phyloP scores from a whole-genome alignment of 805 yeast genomes.

The Barnettozyma californica region DNA sequence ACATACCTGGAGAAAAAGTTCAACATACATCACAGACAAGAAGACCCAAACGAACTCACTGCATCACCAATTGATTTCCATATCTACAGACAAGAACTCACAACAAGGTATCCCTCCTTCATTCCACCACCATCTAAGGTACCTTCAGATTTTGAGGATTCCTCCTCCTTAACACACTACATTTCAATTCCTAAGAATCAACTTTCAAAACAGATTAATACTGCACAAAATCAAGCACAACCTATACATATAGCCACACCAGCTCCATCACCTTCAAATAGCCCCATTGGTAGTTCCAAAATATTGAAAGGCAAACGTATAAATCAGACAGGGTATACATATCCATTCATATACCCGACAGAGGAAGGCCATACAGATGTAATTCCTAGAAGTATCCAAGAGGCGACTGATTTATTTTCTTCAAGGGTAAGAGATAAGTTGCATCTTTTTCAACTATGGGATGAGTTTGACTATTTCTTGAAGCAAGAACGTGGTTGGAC shows the following conservation, averaged over 20 bases:
- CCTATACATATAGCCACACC: slow-evolving; percentile 79
- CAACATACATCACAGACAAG: slow-evolving; percentile 23
- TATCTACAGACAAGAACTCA: slow-evolving; percentile 69
- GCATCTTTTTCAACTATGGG: slow-evolving; percentile 65
- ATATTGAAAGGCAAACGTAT: slow-evolving; percentile 39
- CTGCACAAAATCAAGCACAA: slow-evolving; percentile 43
- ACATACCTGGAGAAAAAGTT: slow-evolving; percentile 39
- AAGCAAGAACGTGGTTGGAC: slow-evolving; percentile 65
- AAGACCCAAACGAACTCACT: slow-evolving; percentile 31
- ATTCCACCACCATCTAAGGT: slow-evolving; percentile 44
- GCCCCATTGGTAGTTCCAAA: slow-evolving; percentile 34
- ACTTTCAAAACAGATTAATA: slow-evolving; percentile 34
- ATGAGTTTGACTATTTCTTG: slow-evolving; percentile 66
- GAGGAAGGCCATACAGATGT: slow-evolving; percentile 20
- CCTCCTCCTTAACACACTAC: slow-evolving; percentile 54
- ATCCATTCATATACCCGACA: slow-evolving; percentile 62
- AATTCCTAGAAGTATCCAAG: slow-evolving; percentile 71
- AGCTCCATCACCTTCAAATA: slow-evolving; percentile 73
- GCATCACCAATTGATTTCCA: slow-evolving; percentile 85
- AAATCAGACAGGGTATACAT: slow-evolving; percentile 60
- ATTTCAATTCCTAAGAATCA: slow-evolving; percentile 54
- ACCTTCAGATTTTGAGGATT: slow-evolving; percentile 41
- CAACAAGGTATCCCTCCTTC: slow-evolving; percentile 70
- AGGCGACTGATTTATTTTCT: slow-evolving; percentile 67
- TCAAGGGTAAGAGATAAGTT: slow-evolving; percentile 60